These are phyloP conservation scores for Abortiporus biennis DNA, from an alignment of 1,284 basidiomycete species.

Conservation along the genomic window DNA sequence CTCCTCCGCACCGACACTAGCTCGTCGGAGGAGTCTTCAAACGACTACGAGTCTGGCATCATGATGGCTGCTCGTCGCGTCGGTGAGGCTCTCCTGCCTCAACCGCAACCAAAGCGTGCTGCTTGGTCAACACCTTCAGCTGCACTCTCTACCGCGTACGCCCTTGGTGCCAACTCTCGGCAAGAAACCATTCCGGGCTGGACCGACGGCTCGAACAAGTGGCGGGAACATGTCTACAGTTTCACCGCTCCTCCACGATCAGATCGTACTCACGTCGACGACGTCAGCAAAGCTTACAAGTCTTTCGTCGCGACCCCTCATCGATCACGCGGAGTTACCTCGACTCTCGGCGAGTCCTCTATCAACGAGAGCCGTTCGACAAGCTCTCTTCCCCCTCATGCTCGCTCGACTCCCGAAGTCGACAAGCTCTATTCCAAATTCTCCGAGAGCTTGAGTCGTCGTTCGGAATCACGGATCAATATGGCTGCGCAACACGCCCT, in stretches of 20 bases:
- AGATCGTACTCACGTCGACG: slow-evolving; percentile 19
- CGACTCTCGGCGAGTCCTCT: slow-evolving; percentile 31
- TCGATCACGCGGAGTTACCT: slow-evolving; percentile 41
- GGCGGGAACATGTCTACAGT: slow-evolving; percentile 55
- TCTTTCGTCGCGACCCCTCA: slow-evolving; percentile 45
- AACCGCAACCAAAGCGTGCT: slow-evolving; percentile 26
- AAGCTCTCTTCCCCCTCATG: slow-evolving; percentile 11
- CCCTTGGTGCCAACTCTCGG: slow-evolving; percentile 9
- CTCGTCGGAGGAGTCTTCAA: slow-evolving; percentile 20
- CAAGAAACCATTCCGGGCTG: slow-evolving; percentile 53
- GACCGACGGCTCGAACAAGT: slow-evolving; percentile 60
- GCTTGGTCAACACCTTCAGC: slow-evolving; percentile 15
- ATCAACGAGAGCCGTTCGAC: slow-evolving; percentile 21
- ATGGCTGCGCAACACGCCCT: slow-evolving; percentile 18
- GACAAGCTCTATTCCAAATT: slow-evolving; percentile 50
- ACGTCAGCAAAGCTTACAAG: slow-evolving; percentile 29
- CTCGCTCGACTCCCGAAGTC: slow-evolving; percentile 21
- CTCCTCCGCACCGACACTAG: slow-evolving; percentile 26
- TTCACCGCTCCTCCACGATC: slow-evolving; percentile 25
- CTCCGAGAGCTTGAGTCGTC: slow-evolving; percentile 43
- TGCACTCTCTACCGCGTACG: slow-evolving; percentile 16
- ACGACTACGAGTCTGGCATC: slow-evolving; percentile 48
- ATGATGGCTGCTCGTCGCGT: slow-evolving; percentile 64
- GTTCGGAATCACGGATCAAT: slow-evolving; percentile 42
- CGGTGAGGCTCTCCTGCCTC: slow-evolving; percentile 38